Evolutionary conservation across 169 alveolate species (phyloP).

Genomic region (Plasmodium falciparum): DNA sequence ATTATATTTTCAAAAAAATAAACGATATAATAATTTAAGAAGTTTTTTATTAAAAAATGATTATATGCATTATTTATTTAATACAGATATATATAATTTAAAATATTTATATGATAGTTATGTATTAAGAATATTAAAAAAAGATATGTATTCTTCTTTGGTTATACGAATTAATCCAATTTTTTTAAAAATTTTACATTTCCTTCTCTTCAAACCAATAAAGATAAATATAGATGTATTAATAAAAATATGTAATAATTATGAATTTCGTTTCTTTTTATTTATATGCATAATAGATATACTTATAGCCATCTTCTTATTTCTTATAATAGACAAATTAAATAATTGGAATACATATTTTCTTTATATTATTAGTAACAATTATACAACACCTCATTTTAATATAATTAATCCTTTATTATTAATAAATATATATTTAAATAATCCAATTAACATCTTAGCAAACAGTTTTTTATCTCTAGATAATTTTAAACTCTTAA

Average conservation of each 20-base stretch:
- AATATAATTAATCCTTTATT: slow-evolving; percentile 32
- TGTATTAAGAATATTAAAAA: slow-evolving; percentile 9
- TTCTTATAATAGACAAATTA: slow-evolving; percentile 26
- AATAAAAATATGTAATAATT: background rate
- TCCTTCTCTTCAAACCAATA: slow-evolving; percentile 9
- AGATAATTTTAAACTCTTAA: slow-evolving; percentile 41
- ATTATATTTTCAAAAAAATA: slow-evolving; percentile 35
- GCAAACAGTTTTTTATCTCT: slow-evolving; percentile 43
- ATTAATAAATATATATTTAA: slow-evolving; percentile 39
- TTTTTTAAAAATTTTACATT: slow-evolving; percentile 22
- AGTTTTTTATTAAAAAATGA: slow-evolving; percentile 39
- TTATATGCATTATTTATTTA: slow-evolving; percentile 60
- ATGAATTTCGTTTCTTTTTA: slow-evolving; percentile 36
- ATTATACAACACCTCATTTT: slow-evolving; percentile 7
- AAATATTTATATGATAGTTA: slow-evolving; percentile 66
- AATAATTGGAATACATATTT: slow-evolving; percentile 22
- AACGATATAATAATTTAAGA: slow-evolving; percentile 19
- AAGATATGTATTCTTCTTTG: slow-evolving; percentile 30
- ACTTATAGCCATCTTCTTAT: slow-evolving; percentile 36
- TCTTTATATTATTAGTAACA: slow-evolving; percentile 4
- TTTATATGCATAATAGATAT: slow-evolving; percentile 32
- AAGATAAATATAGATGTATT: background rate
- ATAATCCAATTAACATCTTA: slow-evolving; percentile 45
- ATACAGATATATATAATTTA: slow-evolving; percentile 59
- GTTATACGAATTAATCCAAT: slow-evolving; percentile 37